phyloP scores from a whole-genome alignment of 176 grass and related monocot genomes.

The Oryza meyeriana region DNA sequence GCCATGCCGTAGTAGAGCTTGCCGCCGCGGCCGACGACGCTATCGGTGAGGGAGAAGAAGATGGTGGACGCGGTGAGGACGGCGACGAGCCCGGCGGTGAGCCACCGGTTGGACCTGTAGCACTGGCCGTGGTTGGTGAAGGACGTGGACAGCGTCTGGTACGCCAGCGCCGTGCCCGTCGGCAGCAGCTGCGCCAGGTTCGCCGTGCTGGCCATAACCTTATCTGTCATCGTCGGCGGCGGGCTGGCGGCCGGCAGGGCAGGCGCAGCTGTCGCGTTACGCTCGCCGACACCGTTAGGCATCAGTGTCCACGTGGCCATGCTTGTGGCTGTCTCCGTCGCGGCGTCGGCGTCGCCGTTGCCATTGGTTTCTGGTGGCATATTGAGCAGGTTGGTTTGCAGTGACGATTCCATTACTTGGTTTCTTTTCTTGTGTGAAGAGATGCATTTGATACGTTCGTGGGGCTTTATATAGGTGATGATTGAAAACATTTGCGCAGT shows the following conservation, averaged over 20 bases:
- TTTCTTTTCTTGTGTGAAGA: too few relatives aligned
- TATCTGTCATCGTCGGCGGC: background rate
- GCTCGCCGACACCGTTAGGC: background rate
- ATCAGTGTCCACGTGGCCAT: background rate
- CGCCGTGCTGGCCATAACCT: conserved; percentile 27
- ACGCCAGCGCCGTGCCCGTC: conserved; percentile 57
- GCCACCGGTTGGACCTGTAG: conserved; percentile 17
- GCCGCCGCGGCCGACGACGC: conserved; percentile 30
- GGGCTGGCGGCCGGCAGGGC: too few relatives aligned
- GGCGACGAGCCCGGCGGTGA: conserved; percentile 1
- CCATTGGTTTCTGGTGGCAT: too few relatives aligned
- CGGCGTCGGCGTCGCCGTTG: too few relatives aligned
- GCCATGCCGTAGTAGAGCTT: conserved; percentile 56
- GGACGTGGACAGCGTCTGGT: conserved; percentile 59
- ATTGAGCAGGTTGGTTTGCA: too few relatives aligned
- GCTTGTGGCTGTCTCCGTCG: too few relatives aligned
- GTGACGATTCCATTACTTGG: too few relatives aligned
- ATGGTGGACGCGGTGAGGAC: background rate
- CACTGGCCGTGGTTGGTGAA: conserved; percentile 58
- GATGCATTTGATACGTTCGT: too few relatives aligned
- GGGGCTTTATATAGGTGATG: too few relatives aligned
- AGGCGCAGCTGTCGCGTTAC: background rate
- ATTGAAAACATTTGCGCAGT: too few relatives aligned
- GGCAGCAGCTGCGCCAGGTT: conserved; percentile 44
- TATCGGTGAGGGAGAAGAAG: conserved; percentile 41